Percentiles rank a stretch among this genome's conserved stretches.
Evolutionary conservation across 75 land plant species (phyloP).

Genomic region (Isoetes taiwanensis): DNA sequence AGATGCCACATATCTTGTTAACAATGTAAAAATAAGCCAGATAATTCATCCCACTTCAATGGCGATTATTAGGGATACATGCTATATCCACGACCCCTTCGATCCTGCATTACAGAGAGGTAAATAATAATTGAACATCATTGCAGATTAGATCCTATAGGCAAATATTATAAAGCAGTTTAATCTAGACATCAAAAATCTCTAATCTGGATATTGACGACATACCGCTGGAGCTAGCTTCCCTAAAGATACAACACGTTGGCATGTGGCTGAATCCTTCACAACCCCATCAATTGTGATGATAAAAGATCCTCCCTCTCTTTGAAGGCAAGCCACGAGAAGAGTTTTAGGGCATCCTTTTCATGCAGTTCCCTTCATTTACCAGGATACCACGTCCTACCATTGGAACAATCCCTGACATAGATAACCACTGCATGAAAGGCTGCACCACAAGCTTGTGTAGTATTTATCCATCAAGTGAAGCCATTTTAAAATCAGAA

Average conservation of each 20-base stretch:
- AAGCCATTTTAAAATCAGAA: background rate
- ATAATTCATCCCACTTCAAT: too few species aligned
- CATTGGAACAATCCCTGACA: conserved; percentile 66
- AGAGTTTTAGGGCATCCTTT: conserved; percentile 56
- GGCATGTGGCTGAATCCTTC: conserved; percentile 48
- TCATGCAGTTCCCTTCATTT: conserved; percentile 90
- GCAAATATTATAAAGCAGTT: background rate
- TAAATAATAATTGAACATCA: background rate
- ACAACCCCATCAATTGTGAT: conserved; percentile 69
- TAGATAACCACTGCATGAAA: conserved; percentile 67
- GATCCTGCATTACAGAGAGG: background rate
- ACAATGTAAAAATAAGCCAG: too few species aligned
- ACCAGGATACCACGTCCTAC: conserved; percentile 57
- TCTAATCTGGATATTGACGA: background rate
- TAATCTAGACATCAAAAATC: background rate
- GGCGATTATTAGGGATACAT: background rate
- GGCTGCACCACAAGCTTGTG: conserved; percentile 43
- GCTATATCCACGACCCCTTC: conserved; percentile 4
- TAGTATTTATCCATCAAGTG: background rate
- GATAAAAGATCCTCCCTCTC: conserved; percentile 39
- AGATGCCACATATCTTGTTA: too few species aligned
- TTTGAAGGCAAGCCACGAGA: conserved; percentile 60
- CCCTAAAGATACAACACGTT: conserved; percentile 61
- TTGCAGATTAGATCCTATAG: background rate
- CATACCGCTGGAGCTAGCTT: conserved; percentile 88